Base-by-base conservation (phyloP, 441 rosid genomes). In the Erysimum pusillum region DNA sequence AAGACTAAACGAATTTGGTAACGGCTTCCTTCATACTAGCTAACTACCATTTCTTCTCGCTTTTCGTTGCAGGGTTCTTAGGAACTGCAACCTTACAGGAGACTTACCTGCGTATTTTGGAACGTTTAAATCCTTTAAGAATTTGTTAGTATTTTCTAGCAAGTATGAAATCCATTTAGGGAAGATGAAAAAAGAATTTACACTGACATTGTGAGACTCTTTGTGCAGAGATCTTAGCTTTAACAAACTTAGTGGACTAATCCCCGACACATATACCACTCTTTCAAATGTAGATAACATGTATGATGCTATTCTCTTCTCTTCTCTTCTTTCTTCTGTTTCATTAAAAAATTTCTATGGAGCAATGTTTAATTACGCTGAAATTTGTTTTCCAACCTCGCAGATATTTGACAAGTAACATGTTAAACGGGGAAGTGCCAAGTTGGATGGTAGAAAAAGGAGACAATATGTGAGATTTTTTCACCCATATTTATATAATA, bases 171-270 rank as follows among this genome's bases (percentile, higher is more conserved):
- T n/a, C n/a, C 58, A 49, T 25, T 64, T 22, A 12, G 2, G 9
- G 2, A n/a, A 41, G 13, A 17, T 35, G 32, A 14, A 65, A 34
- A 51, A 5, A 5, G 12, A 36, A 62, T 18, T 62, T 1, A 38
- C 63, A 12, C 64, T 78, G 60, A 79, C 67, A 63, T 8, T 70
- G 2, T 52, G 42, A 75, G 62, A 51, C 54, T 75, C 38, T 5
- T 75, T 75, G n/a, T 67, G 60, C 85, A 91, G 96, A 48, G 96
- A 91, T 69, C 80, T 90, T 72, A 85, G 96, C 83, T 90, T 89
- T 75, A 90, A 90, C 79, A 84, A 85, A 70, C 73, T 90, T 35
- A 84, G 71, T 42, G 96, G 91, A 54, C 78, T n/a, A 62, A 77
- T 91, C 72, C 91, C 96, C 3, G 20, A 0, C 39, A 28, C 13